Base-by-base conservation (phyloP, 129 eudicot genomes). In the Silybum marianum region DNA sequence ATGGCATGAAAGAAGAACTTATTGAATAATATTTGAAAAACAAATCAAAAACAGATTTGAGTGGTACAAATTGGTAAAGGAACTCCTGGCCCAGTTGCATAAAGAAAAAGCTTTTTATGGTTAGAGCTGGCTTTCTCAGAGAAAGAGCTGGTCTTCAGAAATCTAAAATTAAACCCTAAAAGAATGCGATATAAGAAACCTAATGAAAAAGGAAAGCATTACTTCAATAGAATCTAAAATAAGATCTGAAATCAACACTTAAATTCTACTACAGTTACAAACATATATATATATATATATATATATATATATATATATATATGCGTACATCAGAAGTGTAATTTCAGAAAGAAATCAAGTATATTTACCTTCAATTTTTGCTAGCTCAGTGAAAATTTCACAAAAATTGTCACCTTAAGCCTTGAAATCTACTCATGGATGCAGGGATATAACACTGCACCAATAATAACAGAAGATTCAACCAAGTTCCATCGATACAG, bases 361-460 rank as follows among this genome's bases (percentile, higher is more conserved):
- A 23, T 75, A 76, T 32, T 67, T 48, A 82, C 85, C 76, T 74
- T 73, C 24, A 66, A 39, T 14, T 73, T 81, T 3, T 69, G 75
- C 48, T 42, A 73, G 23, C 34, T 81, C 21, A 44, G 44, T 21
- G 21, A 22, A 28, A 30, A 74, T 74, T 78, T 81, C 75, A 81
- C 66, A 30, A 63, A 48, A 34, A 42, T 8, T 38, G 42, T 32
- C 81, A 65, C 51, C 30, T 76, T 48, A 76, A 76, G 51, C 80
- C 80, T 32, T 32, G 70, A 51, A 76, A 76, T 76, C 71, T 32
- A 60, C 23, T 22, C 71, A 60, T 76, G 72, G 72, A 78, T 78
- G 65, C 73, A 23, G 23, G 26, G 12, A 48, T 16, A 48, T 23
- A 78, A 67, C 74, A 78, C 82, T 69, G 51, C 58, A 79, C 25